A percentile compares a stretch with the other conserved stretches of the same genome.
Conservation (phyloP, 169 alveolate genomes). For the Plasmodium vinckei region DNA sequence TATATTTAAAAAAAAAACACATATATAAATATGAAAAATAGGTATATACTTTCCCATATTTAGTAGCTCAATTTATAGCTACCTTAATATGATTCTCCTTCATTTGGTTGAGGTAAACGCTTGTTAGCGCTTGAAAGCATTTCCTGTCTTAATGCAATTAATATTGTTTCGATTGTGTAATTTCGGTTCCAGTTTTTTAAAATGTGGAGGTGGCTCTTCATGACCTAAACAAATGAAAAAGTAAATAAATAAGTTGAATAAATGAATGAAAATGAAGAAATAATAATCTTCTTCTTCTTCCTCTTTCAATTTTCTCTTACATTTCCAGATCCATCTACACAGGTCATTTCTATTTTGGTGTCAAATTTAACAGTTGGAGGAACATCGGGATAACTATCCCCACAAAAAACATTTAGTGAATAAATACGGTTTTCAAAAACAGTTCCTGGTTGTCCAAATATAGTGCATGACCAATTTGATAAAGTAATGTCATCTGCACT, state of each 20-base stretch:
- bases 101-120: constrained; percentile 96
- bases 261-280: too few species aligned
- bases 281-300: too few species aligned
- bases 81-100: constrained; percentile 91
- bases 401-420: constrained; percentile 94
- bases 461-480: constrained; percentile 96
- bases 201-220: constrained; percentile 84
- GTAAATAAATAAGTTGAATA: too few species aligned
- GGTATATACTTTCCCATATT: not conserved
- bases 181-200: constrained; percentile 93
- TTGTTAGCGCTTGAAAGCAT: constrained; percentile 93
- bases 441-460: constrained; percentile 95
- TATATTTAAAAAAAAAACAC: too few species aligned
- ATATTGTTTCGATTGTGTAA: constrained; percentile 92
- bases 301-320: constrained; percentile 76
- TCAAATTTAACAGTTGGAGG: constrained; percentile 96
- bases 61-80: not conserved
- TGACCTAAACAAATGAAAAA: constrained; percentile 78
- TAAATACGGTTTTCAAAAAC: constrained; percentile 96
- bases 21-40: too few species aligned
- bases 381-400: constrained; percentile 94
- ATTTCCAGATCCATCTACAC: constrained; percentile 92
- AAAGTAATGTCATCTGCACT: constrained; percentile 95
- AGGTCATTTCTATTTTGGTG: constrained; percentile 93
- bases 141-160: constrained; percentile 93